phyloP scores from a whole-genome alignment of 257 asterid genomes.

The Solanum piurae region DNA sequence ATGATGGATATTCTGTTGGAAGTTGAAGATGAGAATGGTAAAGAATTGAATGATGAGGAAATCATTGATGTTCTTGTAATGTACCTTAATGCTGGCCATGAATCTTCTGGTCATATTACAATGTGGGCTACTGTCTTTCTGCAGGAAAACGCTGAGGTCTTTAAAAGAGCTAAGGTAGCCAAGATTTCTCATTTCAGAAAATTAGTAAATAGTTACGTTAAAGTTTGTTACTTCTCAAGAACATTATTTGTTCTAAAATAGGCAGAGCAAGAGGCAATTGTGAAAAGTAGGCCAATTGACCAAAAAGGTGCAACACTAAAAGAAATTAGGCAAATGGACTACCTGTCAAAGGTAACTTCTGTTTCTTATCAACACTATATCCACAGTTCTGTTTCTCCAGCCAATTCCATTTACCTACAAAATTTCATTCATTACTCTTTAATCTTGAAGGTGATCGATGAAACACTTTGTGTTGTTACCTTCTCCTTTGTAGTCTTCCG shows the following conservation, averaged over 20 bases:
- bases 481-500: slow-evolving; percentile 74
- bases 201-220: not conserved
- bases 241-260: slow-evolving; percentile 5
- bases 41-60: slow-evolving; percentile 54
- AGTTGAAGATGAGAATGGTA: slow-evolving; percentile 62
- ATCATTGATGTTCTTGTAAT: slow-evolving; percentile 65
- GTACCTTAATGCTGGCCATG: slow-evolving; percentile 93
- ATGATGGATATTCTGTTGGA: slow-evolving; percentile 71
- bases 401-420: not conserved
- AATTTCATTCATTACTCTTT: not conserved
- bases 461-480: slow-evolving; percentile 67
- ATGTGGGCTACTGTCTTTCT: slow-evolving; percentile 72
- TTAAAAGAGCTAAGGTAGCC: slow-evolving; percentile 52
- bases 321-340: slow-evolving; percentile 63
- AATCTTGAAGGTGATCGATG: slow-evolving; percentile 55
- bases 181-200: not conserved
- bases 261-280: slow-evolving; percentile 75
- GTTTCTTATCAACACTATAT: not conserved
- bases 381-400: not conserved
- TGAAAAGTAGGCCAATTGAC: slow-evolving; percentile 40
- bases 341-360: slow-evolving; percentile 44
- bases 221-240: not conserved
- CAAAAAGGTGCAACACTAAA: slow-evolving; percentile 44
- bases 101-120: slow-evolving; percentile 74
- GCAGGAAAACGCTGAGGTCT: slow-evolving; percentile 47